These are phyloP conservation scores for Globisporangium spinosum DNA, from an alignment of 352 stramenopile species.

Conservation along the genomic window DNA sequence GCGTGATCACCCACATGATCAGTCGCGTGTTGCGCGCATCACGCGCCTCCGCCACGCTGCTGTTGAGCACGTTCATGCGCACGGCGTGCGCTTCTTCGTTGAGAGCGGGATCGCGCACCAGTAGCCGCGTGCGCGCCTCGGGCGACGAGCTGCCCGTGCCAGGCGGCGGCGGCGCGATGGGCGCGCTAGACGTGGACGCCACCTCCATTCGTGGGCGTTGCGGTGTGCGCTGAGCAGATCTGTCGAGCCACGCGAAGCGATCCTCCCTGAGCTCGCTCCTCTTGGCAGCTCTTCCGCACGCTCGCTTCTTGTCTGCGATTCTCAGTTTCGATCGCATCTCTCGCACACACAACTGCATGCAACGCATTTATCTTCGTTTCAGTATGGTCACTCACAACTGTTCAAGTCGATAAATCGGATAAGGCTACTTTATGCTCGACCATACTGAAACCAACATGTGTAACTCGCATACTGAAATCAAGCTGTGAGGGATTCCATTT, in stretches of 20 bases:
- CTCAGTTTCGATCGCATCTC: constrained; percentile 8
- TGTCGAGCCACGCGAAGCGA: background rate
- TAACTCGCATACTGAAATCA: background rate
- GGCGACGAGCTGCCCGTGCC: constrained; percentile 11
- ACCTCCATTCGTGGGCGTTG: background rate
- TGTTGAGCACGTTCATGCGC: constrained; percentile 82
- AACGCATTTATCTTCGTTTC: background rate
- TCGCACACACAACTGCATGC: background rate
- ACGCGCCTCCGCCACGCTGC: constrained; percentile 71
- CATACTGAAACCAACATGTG: background rate
- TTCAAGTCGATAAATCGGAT: background rate
- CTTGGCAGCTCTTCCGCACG: background rate
- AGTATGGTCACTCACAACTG: background rate
- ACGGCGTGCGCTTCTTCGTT: constrained; percentile 76
- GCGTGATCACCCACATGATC: constrained; percentile 74
- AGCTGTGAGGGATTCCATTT: background rate
- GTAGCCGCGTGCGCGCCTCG: constrained; percentile 31
- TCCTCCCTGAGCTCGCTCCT: constrained; percentile 1
- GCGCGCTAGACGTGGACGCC: background rate
- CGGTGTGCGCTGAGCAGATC: background rate
- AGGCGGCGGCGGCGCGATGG: background rate
- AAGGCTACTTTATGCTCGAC: background rate
- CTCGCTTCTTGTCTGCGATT: constrained; percentile 1
- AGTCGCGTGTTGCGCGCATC: constrained; percentile 76
- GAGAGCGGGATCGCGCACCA: constrained; percentile 21